A percentile compares a stretch with the other conserved stretches of the same genome.
Conservation (phyloP, 2,329 filamentous ascomycete genomes). For the Hypoxylon sp. region DNA sequence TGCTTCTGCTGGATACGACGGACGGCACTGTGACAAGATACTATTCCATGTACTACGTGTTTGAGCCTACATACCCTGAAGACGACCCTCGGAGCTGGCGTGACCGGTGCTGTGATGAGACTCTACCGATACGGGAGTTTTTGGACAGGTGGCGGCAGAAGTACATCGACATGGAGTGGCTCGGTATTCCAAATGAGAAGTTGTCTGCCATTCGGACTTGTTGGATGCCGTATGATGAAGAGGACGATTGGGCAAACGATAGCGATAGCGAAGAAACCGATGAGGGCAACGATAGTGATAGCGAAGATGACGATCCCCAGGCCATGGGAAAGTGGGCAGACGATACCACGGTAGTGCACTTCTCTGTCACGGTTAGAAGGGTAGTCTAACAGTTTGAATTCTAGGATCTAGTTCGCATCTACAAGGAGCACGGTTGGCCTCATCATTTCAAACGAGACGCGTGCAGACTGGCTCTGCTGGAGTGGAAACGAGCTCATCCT, state of each 20-base stretch:
- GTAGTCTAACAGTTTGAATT: not conserved
- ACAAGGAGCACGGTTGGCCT: slow-evolving; percentile 7
- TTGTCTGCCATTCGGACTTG: slow-evolving; percentile 4
- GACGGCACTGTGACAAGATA: slow-evolving; percentile 22
- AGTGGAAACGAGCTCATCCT: slow-evolving; percentile 12
- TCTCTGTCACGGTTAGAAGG: not conserved
- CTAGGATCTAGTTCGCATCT: slow-evolving; percentile 6
- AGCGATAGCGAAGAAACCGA: not conserved
- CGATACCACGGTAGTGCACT: slow-evolving; percentile 4
- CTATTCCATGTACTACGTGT: slow-evolving; percentile 10
- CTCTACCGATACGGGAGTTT: slow-evolving; percentile 2
- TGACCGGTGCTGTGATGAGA: slow-evolving; percentile 10
- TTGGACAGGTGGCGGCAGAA: slow-evolving; percentile 8
- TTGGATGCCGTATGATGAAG: not conserved
- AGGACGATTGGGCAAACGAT: not conserved
- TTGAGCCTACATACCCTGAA: slow-evolving; percentile 8
- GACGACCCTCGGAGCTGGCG: slow-evolving; percentile 18
- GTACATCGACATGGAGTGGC: slow-evolving; percentile 6
- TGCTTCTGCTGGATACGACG: slow-evolving; percentile 13
- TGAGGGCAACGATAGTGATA: not conserved
- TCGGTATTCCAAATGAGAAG: slow-evolving; percentile 11
- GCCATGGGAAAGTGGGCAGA: slow-evolving; percentile 1
- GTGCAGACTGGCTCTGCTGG: slow-evolving; percentile 8
- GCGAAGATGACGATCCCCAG: not conserved
- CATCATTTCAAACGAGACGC: slow-evolving; percentile 7